These are phyloP conservation scores for Rhododendron vialii DNA, from an alignment of 148 eudicot species.

Conservation along the genomic window DNA sequence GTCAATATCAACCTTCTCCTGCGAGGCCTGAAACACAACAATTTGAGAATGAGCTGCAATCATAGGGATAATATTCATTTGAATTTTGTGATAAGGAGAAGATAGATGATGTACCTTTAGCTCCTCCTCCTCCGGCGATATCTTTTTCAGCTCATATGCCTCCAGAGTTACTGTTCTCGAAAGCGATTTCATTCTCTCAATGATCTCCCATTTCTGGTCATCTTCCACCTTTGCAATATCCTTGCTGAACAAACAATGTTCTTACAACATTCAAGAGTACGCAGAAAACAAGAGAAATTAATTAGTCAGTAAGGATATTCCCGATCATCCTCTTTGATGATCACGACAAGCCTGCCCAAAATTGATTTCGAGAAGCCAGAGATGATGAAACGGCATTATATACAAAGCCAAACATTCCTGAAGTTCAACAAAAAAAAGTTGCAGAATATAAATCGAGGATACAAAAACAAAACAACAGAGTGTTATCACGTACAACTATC, in stretches of 20 bases:
- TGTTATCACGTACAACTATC: no score
- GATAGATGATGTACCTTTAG: slow-evolving; percentile 58
- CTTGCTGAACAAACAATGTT: slow-evolving; percentile 48
- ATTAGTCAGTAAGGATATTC: neutral
- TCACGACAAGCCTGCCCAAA: neutral
- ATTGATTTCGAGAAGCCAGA: no score
- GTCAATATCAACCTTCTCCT: slow-evolving; percentile 66
- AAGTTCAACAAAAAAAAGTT: no score
- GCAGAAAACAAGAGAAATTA: neutral
- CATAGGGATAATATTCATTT: neutral
- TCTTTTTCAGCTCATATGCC: slow-evolving; percentile 67
- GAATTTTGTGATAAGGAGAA: neutral
- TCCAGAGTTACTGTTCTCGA: slow-evolving; percentile 71
- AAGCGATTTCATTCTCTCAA: slow-evolving; percentile 72
- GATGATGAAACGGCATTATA: no score
- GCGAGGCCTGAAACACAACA: slow-evolving; percentile 49
- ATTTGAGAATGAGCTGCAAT: neutral
- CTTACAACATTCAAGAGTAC: no score
- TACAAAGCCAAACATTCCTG: no score
- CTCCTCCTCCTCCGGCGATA: slow-evolving; percentile 62
- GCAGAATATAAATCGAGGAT: neutral
- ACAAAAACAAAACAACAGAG: no score
- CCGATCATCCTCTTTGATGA: neutral
- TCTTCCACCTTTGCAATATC: slow-evolving; percentile 84
- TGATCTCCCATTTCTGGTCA: slow-evolving; percentile 92